A percentile compares a stretch with the other conserved stretches of the same genome.
Conservation (phyloP, 176 grass and related monocot genomes). For the Lolium multiflorum region DNA sequence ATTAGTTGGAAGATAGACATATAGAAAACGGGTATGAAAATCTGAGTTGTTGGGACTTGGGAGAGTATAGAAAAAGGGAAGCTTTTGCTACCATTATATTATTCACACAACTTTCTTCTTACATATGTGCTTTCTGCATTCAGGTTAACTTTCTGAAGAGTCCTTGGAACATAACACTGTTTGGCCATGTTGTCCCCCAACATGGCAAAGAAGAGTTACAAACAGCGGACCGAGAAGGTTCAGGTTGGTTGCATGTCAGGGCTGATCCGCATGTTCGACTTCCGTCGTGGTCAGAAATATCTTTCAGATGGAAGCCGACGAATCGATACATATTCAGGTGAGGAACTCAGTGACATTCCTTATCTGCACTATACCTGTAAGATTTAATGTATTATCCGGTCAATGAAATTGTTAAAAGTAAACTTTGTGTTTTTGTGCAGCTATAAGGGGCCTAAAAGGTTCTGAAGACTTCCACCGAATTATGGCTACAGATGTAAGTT, state of each 20-base stretch:
- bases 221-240: conserved; percentile 38
- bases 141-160: conserved; percentile 43
- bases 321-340: conserved; percentile 51
- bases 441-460: conserved; percentile 54
- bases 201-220: conserved; percentile 69
- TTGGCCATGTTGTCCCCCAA: conserved; percentile 50
- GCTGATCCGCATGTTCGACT: conserved; percentile 84
- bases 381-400: conserved; percentile 24
- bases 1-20: conserved; percentile 16
- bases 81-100: not conserved
- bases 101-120: conserved; percentile 26
- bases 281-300: conserved; percentile 71
- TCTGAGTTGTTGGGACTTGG: conserved; percentile 22
- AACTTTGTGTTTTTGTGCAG: conserved; percentile 47
- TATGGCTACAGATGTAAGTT: conserved; percentile 52
- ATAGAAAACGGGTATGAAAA: not conserved
- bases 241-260: conserved; percentile 72
- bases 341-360: conserved; percentile 32
- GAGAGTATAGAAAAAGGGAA: conserved; percentile 4
- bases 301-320: conserved; percentile 64
- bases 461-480: conserved; percentile 36
- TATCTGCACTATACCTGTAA: conserved; percentile 24
- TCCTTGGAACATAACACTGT: conserved; percentile 25
- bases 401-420: conserved; percentile 31
- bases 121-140: conserved; percentile 25